Evolutionary conservation across 805 yeast species (phyloP).

Genomic region (Kluyveromyces lactis): DNA sequence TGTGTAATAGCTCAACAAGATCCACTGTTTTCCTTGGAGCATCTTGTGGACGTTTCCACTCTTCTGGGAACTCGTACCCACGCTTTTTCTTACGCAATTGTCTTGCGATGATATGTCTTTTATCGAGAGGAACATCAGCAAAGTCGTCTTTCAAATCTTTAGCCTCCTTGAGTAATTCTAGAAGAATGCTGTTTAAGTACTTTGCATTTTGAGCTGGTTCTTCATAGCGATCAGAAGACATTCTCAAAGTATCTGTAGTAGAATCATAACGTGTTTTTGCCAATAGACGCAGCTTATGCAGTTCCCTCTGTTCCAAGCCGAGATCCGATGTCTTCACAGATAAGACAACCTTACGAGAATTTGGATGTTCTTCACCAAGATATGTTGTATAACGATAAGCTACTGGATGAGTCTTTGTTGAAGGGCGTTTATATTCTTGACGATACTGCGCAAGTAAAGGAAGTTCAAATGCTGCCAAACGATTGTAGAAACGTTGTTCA

Average conservation of each 20-base stretch:
- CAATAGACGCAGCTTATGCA: slow-evolving; percentile 70
- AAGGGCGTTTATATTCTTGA: slow-evolving; percentile 50
- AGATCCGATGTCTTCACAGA: slow-evolving; percentile 46
- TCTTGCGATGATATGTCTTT: slow-evolving; percentile 52
- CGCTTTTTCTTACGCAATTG: slow-evolving; percentile 34
- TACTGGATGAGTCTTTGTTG: slow-evolving; percentile 41
- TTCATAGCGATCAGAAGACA: slow-evolving; percentile 55
- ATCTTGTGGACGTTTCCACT: slow-evolving; percentile 71
- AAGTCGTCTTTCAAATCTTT: slow-evolving; percentile 56
- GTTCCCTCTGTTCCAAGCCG: slow-evolving; percentile 40
- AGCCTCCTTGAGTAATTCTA: slow-evolving; percentile 53
- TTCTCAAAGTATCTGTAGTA: slow-evolving; percentile 47
- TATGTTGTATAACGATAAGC: slow-evolving; percentile 65
- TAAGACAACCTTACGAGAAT: slow-evolving; percentile 52
- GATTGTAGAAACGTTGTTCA: slow-evolving; percentile 63
- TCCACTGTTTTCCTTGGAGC: slow-evolving; percentile 42
- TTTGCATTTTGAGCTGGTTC: slow-evolving; percentile 85
- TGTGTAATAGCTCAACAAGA: slow-evolving; percentile 12
- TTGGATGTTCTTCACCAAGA: slow-evolving; percentile 61
- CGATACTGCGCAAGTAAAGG: slow-evolving; percentile 76
- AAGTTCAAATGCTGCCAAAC: slow-evolving; percentile 87
- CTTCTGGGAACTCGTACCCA: slow-evolving; percentile 56
- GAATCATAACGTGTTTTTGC: slow-evolving; percentile 73
- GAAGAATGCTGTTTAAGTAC: slow-evolving; percentile 55
- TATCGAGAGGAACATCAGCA: slow-evolving; percentile 74